Percentiles rank a stretch among this genome's conserved stretches.
Evolutionary conservation across 352 stramenopile genomes (phyloP).

Genomic region (Globisporangium emineosum): DNA sequence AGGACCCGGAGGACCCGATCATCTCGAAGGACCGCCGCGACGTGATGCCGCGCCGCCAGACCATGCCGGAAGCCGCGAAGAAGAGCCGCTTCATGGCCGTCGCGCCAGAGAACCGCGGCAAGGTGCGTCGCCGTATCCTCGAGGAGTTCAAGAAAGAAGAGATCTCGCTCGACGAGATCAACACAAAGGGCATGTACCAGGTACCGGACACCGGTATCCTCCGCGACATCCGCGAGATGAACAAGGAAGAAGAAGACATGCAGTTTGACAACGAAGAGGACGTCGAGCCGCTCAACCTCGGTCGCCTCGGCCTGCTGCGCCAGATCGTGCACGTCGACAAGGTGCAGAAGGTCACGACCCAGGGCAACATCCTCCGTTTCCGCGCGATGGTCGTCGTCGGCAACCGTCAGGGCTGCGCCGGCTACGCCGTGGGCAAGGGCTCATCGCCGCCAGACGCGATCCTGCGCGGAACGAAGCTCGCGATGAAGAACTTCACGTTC

Average conservation of each 20-base stretch:
- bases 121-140: slow-evolving; percentile 70
- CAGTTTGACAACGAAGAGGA: slow-evolving; percentile 64
- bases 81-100: slow-evolving; percentile 78
- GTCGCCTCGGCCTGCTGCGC: slow-evolving; percentile 60
- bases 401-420: slow-evolving; percentile 91
- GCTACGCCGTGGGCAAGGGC: slow-evolving; percentile 93
- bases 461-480: slow-evolving; percentile 83
- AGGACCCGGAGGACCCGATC: slow-evolving; percentile 63
- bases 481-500: slow-evolving; percentile 94
- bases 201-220: slow-evolving; percentile 60
- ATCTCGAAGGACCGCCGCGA: slow-evolving; percentile 66
- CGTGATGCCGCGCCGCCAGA: slow-evolving; percentile 58
- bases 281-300: slow-evolving; percentile 60
- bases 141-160: slow-evolving; percentile 80
- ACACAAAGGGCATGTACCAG: slow-evolving; percentile 42
- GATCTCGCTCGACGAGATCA: slow-evolving; percentile 54
- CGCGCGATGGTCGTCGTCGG: slow-evolving; percentile 92
- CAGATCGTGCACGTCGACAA: slow-evolving; percentile 85
- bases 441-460: slow-evolving; percentile 87
- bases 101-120: slow-evolving; percentile 69
- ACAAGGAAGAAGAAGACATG: slow-evolving; percentile 72
- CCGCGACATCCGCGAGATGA: slow-evolving; percentile 62
- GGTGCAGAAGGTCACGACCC: slow-evolving; percentile 87
- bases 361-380: slow-evolving; percentile 92
- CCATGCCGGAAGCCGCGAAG: slow-evolving; percentile 65